These are phyloP conservation scores for Chlorella sp. DNA, from an alignment of 139 green algal genomes.

Conservation along the genomic window DNA sequence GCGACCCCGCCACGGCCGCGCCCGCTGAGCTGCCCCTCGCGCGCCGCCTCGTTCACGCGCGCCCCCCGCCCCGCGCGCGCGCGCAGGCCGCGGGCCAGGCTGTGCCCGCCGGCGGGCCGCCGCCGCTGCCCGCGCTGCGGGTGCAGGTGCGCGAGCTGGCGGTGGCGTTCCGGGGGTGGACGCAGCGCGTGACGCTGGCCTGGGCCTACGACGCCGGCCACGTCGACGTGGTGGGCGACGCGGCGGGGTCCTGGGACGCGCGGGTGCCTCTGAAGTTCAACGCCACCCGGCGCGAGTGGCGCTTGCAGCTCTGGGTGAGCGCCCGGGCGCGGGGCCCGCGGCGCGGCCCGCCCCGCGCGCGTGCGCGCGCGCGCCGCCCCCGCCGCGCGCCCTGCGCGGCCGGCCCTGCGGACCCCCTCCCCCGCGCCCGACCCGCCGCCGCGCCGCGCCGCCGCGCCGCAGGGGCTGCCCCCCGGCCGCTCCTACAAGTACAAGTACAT, in stretches of 20 bases:
- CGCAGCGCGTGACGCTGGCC: constrained; percentile 38
- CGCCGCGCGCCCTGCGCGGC: too few species aligned
- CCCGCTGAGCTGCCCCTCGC: not conserved
- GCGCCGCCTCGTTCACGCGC: not conserved
- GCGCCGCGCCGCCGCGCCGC: not conserved
- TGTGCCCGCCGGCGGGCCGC: constrained; percentile 9
- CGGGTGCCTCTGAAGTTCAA: constrained; percentile 46
- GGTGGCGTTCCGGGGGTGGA: constrained; percentile 31
- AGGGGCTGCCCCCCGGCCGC: constrained; percentile 59
- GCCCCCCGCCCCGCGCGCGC: constrained; percentile 33
- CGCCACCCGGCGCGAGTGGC: constrained; percentile 31
- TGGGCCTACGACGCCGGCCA: constrained; percentile 70
- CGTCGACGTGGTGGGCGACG: constrained; percentile 65
- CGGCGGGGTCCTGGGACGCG: constrained; percentile 66
- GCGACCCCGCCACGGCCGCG: not conserved
- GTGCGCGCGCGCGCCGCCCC: not conserved
- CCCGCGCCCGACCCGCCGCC: not conserved
- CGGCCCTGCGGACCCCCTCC: not conserved
- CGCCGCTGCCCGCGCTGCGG: constrained; percentile 39
- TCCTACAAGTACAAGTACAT: constrained; percentile 83
- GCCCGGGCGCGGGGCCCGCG: not conserved
- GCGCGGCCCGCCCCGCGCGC: not conserved
- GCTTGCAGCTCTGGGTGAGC: constrained; percentile 13
- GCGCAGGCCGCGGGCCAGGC: constrained; percentile 43
- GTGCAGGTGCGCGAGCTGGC: constrained; percentile 46